Percentiles rank a stretch among this genome's conserved stretches.
Evolutionary conservation across 768 basidiomycete species (phyloP).

Genomic region (Inosperma sp.): DNA sequence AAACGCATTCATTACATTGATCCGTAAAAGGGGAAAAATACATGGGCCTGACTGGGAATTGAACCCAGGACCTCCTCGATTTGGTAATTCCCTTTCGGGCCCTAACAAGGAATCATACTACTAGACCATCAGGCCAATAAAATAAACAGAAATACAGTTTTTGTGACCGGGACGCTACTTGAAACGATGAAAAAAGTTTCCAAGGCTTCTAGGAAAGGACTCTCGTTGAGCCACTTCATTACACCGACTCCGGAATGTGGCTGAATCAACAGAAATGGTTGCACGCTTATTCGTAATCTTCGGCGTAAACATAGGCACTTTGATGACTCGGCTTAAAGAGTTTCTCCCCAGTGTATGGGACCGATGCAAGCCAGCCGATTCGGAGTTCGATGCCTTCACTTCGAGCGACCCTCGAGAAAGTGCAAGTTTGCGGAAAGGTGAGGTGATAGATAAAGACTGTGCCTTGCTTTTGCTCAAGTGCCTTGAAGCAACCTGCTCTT

Average conservation of each 20-base stretch:
- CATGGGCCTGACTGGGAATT: slow-evolving; percentile 72
- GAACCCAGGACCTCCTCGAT: slow-evolving; percentile 84
- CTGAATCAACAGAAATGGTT: slow-evolving; percentile 19
- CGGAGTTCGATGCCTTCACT: background rate
- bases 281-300: slow-evolving; percentile 24
- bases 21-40: slow-evolving; percentile 10
- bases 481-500: background rate
- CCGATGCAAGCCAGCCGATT: background rate
- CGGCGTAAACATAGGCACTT: slow-evolving; percentile 20
- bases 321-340: slow-evolving; percentile 31
- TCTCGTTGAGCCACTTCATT: slow-evolving; percentile 34
- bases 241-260: slow-evolving; percentile 26
- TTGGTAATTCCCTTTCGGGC: slow-evolving; percentile 18
- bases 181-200: slow-evolving; percentile 43
- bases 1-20: background rate
- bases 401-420: background rate
- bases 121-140: slow-evolving; percentile 38
- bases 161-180: slow-evolving; percentile 27
- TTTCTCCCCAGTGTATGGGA: slow-evolving; percentile 27
- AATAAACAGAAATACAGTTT: too few relatives aligned
- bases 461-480: slow-evolving; percentile 21
- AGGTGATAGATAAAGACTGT: background rate
- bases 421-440: background rate
- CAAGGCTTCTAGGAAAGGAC: slow-evolving; percentile 13
- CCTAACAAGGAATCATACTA: slow-evolving; percentile 44